A percentile compares a stretch with the other conserved stretches of the same genome.
Evolutionary conservation across 169 alveolate species (phyloP).

Genomic region (Plasmodium vinckei): DNA sequence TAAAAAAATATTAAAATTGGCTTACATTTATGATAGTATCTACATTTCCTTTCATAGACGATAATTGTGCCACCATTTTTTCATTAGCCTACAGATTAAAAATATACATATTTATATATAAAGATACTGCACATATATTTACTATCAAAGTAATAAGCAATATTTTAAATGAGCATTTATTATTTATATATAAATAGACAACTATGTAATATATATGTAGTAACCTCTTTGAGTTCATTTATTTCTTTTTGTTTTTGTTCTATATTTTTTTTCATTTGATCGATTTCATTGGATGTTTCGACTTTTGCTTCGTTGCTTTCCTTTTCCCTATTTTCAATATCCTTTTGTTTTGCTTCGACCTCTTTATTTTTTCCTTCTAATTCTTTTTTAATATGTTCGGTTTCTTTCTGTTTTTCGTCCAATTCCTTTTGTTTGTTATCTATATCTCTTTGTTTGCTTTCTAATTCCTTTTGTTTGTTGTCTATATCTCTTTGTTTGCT

Average conservation of each 20-base stretch:
- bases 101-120: not conserved
- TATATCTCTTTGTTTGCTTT: slow-evolving; percentile 15
- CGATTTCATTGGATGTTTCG: slow-evolving; percentile 8
- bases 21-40: slow-evolving; percentile 37
- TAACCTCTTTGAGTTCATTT: slow-evolving; percentile 55
- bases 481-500: slow-evolving; percentile 21
- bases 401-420: slow-evolving; percentile 32
- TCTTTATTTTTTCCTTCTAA: slow-evolving; percentile 17
- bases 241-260: slow-evolving; percentile 45
- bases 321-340: slow-evolving; percentile 28
- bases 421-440: slow-evolving; percentile 3
- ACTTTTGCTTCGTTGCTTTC: slow-evolving; percentile 9
- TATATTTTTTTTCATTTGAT: slow-evolving; percentile 16
- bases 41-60: slow-evolving; percentile 34
- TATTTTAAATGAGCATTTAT: not conserved
- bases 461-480: not conserved
- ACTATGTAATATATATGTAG: not conserved
- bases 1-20: slow-evolving; percentile 1
- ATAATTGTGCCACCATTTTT: slow-evolving; percentile 24
- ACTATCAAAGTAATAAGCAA: too few species aligned
- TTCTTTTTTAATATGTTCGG: slow-evolving; percentile 25
- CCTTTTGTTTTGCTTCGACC: slow-evolving; percentile 27
- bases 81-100: slow-evolving; percentile 31
- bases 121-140: too few species aligned
- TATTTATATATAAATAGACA: not conserved